A percentile compares a stretch with the other conserved stretches of the same genome.
These are phyloP conservation scores for Xylaria castorea DNA, from an alignment of 495 filamentous ascomycete genomes.

Conservation along the genomic window DNA sequence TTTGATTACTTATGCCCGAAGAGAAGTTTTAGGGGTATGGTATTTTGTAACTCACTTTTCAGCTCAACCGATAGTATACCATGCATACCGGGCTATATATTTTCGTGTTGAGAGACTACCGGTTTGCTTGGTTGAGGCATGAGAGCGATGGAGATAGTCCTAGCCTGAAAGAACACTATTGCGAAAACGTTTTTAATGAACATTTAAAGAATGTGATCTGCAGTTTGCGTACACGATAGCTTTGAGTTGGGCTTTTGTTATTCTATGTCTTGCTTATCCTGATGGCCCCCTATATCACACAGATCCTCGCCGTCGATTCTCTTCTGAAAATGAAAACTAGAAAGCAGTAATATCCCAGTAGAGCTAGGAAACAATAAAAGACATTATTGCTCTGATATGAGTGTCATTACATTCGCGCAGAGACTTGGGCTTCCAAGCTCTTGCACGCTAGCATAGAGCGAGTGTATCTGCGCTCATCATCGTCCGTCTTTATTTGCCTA, in stretches of 20 bases:
- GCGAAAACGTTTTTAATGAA: background rate
- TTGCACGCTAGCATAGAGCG: background rate
- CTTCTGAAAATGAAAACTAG: background rate
- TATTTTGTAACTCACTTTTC: background rate
- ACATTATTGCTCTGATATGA: background rate
- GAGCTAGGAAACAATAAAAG: background rate
- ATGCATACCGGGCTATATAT: background rate
- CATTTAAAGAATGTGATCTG: background rate
- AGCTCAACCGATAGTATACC: conserved; percentile 28
- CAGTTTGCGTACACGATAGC: background rate
- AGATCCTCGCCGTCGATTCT: background rate
- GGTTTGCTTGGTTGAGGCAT: background rate
- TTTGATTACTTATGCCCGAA: background rate
- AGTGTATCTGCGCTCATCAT: background rate
- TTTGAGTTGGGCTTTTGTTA: background rate
- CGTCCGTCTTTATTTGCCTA: background rate
- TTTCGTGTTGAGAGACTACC: background rate
- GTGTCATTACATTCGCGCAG: background rate
- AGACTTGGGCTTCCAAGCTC: background rate
- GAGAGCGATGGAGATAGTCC: background rate
- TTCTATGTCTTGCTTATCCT: background rate
- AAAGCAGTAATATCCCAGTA: background rate
- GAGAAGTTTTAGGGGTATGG: background rate
- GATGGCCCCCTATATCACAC: background rate
- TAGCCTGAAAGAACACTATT: background rate